A percentile compares a stretch with the other conserved stretches of the same genome.
phyloP scores from a whole-genome alignment of 2,329 filamentous ascomycete genomes.

The Chlorencoelia australis region DNA sequence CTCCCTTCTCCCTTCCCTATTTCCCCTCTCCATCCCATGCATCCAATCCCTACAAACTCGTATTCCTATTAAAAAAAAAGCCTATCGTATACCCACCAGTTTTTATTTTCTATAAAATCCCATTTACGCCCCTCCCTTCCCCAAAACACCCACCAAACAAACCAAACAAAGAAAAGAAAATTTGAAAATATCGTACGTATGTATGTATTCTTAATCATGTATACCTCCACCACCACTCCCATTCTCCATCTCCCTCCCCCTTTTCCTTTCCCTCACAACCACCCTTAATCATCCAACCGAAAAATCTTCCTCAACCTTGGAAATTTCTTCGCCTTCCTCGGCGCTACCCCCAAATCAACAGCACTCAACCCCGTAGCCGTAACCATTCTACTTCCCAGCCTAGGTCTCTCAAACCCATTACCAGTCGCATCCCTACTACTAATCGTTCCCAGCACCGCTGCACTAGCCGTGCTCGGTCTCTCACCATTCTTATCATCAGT shows the following conservation, averaged over 20 bases:
- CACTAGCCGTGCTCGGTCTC: constrained; percentile 17
- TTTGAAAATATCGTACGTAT: too few species aligned
- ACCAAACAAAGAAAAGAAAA: not conserved
- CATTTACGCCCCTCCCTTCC: not conserved
- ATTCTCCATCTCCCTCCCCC: not conserved
- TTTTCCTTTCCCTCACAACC: not conserved
- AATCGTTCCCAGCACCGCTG: constrained; percentile 4
- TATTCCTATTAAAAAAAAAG: not conserved
- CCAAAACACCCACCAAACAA: not conserved
- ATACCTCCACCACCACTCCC: not conserved
- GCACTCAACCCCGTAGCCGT: constrained; percentile 19
- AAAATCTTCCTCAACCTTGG: constrained; percentile 56
- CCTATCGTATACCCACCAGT: not conserved
- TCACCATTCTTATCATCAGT: constrained; percentile 27
- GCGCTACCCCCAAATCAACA: constrained; percentile 12
- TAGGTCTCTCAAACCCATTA: constrained; percentile 12
- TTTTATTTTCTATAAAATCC: not conserved
- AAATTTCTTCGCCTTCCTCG: constrained; percentile 57
- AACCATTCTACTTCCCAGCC: constrained; percentile 16
- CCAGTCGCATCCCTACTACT: constrained; percentile 8
- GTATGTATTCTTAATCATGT: not conserved
- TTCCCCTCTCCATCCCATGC: too few species aligned
- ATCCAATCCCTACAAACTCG: not conserved
- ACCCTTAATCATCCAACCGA: constrained; percentile 40
- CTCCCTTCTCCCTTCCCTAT: too few species aligned